These are phyloP conservation scores for Lentinula aciculospora DNA, from an alignment of 768 basidiomycete genomes.

Conservation along the genomic window DNA sequence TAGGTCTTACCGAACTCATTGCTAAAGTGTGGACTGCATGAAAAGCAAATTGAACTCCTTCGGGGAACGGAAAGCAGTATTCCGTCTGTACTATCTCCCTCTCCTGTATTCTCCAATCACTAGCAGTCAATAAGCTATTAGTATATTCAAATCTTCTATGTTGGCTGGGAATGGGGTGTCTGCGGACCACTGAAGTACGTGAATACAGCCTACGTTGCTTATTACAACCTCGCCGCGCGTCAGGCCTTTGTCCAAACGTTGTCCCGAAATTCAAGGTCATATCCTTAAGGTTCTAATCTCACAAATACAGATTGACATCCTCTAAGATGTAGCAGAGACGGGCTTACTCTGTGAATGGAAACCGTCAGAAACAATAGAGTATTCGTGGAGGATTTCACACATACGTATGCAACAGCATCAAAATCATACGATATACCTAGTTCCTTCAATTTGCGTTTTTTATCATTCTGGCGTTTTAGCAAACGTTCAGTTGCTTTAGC, in stretches of 20 bases:
- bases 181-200: too few species aligned
- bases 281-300: too few species aligned
- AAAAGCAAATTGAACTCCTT: too few species aligned
- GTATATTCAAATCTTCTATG: too few species aligned
- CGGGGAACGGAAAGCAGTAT: not conserved
- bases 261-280: too few species aligned
- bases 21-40: slow-evolving; percentile 74
- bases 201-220: too few species aligned
- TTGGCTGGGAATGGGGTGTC: too few species aligned
- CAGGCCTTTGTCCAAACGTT: too few species aligned
- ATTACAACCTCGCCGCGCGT: too few species aligned
- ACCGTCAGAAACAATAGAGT: not conserved
- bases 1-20: slow-evolving; percentile 14
- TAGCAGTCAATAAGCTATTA: too few species aligned
- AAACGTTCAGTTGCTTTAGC: slow-evolving; percentile 60
- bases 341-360: not conserved
- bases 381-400: slow-evolving; percentile 22
- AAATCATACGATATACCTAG: slow-evolving; percentile 88
- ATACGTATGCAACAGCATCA: slow-evolving; percentile 74
- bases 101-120: too few species aligned
- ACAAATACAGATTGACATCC: too few species aligned
- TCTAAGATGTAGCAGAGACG: not conserved
- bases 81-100: not conserved
- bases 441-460: slow-evolving; percentile 73
- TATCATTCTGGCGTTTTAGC: slow-evolving; percentile 68